These are phyloP conservation scores for Spinellus fusiger DNA, from an alignment of 192 early-diverging fungal genomes.

Conservation along the genomic window DNA sequence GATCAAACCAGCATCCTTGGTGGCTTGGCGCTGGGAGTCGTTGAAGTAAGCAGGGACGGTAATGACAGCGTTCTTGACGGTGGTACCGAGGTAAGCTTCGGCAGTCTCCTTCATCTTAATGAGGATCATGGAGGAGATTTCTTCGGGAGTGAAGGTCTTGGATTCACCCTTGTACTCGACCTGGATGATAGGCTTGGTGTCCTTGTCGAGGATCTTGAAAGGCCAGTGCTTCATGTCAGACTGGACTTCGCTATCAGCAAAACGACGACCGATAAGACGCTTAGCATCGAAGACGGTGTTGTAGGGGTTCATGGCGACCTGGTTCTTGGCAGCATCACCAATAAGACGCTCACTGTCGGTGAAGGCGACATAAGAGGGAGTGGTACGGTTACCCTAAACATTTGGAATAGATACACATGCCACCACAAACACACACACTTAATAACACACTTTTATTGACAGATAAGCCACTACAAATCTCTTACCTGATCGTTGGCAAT, in stretches of 20 bases:
- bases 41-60: conserved; percentile 96
- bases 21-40: conserved; percentile 95
- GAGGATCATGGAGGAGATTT: conserved; percentile 98
- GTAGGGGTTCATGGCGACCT: conserved; percentile 79
- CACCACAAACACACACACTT: too few species aligned
- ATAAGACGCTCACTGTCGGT: conserved; percentile 97
- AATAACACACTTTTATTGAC: too few species aligned
- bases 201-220: conserved; percentile 87
- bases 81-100: conserved; percentile 74
- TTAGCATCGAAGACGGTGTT: conserved; percentile 95
- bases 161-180: conserved; percentile 95
- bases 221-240: conserved; percentile 99
- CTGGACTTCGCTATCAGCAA: conserved; percentile 89
- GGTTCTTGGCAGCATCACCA: conserved; percentile 99
- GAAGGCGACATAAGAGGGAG: conserved; percentile 97
- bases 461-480: too few species aligned
- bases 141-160: conserved; percentile 95
- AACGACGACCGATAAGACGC: conserved; percentile 95
- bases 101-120: conserved; percentile 66
- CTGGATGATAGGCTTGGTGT: conserved; percentile 86
- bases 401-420: too few species aligned
- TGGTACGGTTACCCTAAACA: conserved; percentile 98
- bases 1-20: conserved; percentile 98
- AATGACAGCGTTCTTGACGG: conserved; percentile 90
- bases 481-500: conserved; percentile 99